These are phyloP conservation scores for Leucogyrophana mollusca DNA, from an alignment of 768 basidiomycete genomes.

Conservation along the genomic window DNA sequence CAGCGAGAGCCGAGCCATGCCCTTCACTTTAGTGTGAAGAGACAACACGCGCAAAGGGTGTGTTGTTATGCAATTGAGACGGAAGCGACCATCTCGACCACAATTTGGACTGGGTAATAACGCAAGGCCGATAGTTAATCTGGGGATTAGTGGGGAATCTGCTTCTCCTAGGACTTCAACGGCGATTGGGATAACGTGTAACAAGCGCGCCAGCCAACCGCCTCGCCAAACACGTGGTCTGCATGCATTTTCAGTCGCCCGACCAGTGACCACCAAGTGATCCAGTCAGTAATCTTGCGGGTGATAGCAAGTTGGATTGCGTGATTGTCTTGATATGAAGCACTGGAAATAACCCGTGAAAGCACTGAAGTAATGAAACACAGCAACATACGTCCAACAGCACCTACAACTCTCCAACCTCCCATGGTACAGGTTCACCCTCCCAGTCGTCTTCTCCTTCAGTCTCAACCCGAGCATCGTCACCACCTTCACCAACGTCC, in stretches of 20 bases:
- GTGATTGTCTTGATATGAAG: slow-evolving; percentile 30
- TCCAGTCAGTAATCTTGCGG: slow-evolving; percentile 14
- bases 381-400: slow-evolving; percentile 27
- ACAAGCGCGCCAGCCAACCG: background rate
- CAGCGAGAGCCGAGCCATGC: slow-evolving; percentile 25
- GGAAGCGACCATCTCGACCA: slow-evolving; percentile 5
- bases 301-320: slow-evolving; percentile 20
- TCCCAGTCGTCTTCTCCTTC: slow-evolving; percentile 72
- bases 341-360: slow-evolving; percentile 26
- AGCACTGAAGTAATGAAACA: slow-evolving; percentile 15
- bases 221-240: slow-evolving; percentile 21
- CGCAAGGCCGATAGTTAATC: too few species aligned
- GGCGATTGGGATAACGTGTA: too few species aligned
- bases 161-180: too few species aligned
- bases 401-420: slow-evolving; percentile 66
- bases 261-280: slow-evolving; percentile 1
- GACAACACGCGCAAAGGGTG: slow-evolving; percentile 26
- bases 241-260: slow-evolving; percentile 12
- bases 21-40: slow-evolving; percentile 18
- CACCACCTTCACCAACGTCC: slow-evolving; percentile 67
- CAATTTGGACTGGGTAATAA: too few species aligned
- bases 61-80: slow-evolving; percentile 18
- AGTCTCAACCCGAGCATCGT: slow-evolving; percentile 35
- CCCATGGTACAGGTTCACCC: slow-evolving; percentile 81
- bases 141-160: too few species aligned